Evolutionary conservation across 768 basidiomycete genomes (phyloP).

Genomic region (Phanerodontia chrysosporium): DNA sequence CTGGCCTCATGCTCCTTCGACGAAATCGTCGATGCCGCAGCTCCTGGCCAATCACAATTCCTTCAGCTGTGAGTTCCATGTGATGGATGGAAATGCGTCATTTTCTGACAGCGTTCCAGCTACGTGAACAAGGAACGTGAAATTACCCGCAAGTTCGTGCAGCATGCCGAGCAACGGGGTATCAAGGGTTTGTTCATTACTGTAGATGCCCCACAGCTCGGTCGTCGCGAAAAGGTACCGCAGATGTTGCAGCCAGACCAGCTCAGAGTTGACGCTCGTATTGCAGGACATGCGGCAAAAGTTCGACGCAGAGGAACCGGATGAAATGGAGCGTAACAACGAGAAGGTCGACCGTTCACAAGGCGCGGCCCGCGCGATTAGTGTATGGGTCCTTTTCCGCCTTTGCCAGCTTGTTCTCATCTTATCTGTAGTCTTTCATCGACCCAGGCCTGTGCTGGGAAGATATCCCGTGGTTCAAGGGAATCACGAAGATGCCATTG

Average conservation of each 20-base stretch:
- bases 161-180: constrained; percentile 86
- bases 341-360: constrained; percentile 70
- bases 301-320: constrained; percentile 74
- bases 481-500: constrained; percentile 62
- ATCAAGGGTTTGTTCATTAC: constrained; percentile 95
- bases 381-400: constrained; percentile 40
- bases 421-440: constrained; percentile 71
- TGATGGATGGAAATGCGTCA: too few species aligned
- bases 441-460: constrained; percentile 88
- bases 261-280: background rate
- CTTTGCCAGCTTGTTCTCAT: background rate
- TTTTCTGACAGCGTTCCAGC: background rate
- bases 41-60: constrained; percentile 77
- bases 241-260: background rate
- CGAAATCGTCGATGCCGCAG: constrained; percentile 82
- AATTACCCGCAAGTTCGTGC: constrained; percentile 80
- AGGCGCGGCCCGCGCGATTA: constrained; percentile 91
- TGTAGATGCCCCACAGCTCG: constrained; percentile 95
- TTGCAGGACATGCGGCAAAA: constrained; percentile 87
- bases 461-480: constrained; percentile 65
- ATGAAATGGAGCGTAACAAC: constrained; percentile 38
- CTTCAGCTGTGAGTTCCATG: constrained; percentile 63
- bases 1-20: constrained; percentile 97
- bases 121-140: constrained; percentile 91
- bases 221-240: constrained; percentile 76